A percentile compares a stretch with the other conserved stretches of the same genome.
Conservation (phyloP, 1,284 basidiomycete genomes). For the Ceratobasidium sp. region DNA sequence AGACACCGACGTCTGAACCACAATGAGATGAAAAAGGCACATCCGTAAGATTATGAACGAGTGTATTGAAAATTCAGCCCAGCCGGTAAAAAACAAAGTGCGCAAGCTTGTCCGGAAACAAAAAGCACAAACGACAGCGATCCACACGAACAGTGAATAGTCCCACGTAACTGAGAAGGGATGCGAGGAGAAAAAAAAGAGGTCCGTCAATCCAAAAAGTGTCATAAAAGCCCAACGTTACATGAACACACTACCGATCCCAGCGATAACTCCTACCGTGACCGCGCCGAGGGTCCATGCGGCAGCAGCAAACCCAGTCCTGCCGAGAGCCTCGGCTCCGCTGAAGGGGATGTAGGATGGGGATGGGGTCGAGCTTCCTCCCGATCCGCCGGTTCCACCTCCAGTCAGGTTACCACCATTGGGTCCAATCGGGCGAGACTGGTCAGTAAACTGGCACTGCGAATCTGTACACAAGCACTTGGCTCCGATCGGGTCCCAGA, state of each 20-base stretch:
- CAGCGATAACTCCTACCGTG: conserved; percentile 5
- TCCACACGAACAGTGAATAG: not conserved
- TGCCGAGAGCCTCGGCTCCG: conserved; percentile 42
- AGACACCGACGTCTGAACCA: not conserved
- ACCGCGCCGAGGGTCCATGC: conserved; percentile 34
- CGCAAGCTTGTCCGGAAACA: not conserved
- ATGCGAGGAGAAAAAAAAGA: conserved; percentile 12
- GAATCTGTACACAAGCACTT: conserved; percentile 71
- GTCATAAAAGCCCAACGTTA: not conserved
- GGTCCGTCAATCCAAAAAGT: conserved; percentile 3
- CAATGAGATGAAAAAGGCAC: not conserved
- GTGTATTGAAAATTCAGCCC: not conserved
- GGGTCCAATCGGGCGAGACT: conserved; percentile 77
- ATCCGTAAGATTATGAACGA: not conserved
- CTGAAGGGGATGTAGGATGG: conserved; percentile 51
- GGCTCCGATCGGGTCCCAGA: conserved; percentile 80
- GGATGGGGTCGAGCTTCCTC: conserved; percentile 25
- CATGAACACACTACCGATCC: conserved; percentile 29
- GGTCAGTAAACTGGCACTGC: conserved; percentile 72
- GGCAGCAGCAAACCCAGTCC: conserved; percentile 3
- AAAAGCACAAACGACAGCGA: not conserved
- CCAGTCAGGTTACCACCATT: conserved; percentile 76
- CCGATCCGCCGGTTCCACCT: conserved; percentile 50
- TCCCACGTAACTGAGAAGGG: conserved; percentile 5
- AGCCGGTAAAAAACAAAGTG: not conserved